A percentile compares a stretch with the other conserved stretches of the same genome.
Conservation (phyloP, 352 stramenopile genomes). For the Globisporangium viniferum region DNA sequence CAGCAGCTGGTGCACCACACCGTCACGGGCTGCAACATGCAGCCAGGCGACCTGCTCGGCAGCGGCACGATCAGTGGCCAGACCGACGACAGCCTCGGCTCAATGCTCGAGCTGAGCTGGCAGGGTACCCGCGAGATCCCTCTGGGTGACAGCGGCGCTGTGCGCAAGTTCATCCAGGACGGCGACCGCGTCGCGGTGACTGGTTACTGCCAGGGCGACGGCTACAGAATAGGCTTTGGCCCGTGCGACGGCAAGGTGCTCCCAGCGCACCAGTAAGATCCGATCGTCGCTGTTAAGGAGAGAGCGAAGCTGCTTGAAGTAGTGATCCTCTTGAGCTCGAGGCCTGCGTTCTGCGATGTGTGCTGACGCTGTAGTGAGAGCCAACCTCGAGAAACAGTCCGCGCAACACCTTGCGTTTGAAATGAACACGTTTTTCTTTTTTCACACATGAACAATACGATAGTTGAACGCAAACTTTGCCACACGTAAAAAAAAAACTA, state of each 20-base stretch:
- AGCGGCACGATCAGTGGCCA: constrained; percentile 94
- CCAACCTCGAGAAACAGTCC: not conserved
- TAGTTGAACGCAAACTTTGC: not conserved
- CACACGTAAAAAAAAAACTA: not conserved
- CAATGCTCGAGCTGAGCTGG: constrained; percentile 96
- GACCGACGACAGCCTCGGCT: constrained; percentile 87
- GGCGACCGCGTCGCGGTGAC: constrained; percentile 92
- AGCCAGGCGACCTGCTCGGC: constrained; percentile 91
- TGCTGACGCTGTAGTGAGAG: not conserved
- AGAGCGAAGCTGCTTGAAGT: not conserved
- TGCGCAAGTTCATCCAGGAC: constrained; percentile 95
- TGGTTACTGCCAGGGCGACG: constrained; percentile 90
- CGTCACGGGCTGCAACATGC: constrained; percentile 96
- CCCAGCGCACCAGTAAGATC: constrained; percentile 62
- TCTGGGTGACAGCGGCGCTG: constrained; percentile 64
- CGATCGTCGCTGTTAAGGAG: not conserved
- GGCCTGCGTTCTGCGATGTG: not conserved
- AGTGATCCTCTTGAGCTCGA: too few relatives aligned
- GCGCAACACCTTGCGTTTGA: not conserved
- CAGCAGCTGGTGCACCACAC: constrained; percentile 97
- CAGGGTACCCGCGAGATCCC: constrained; percentile 85
- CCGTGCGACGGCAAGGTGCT: constrained; percentile 90
- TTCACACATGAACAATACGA: not conserved
- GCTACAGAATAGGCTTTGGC: constrained; percentile 95
- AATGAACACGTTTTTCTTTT: not conserved